Base-by-base conservation (phyloP, 1,284 basidiomycete species). In the Puccinia hordei region DNA sequence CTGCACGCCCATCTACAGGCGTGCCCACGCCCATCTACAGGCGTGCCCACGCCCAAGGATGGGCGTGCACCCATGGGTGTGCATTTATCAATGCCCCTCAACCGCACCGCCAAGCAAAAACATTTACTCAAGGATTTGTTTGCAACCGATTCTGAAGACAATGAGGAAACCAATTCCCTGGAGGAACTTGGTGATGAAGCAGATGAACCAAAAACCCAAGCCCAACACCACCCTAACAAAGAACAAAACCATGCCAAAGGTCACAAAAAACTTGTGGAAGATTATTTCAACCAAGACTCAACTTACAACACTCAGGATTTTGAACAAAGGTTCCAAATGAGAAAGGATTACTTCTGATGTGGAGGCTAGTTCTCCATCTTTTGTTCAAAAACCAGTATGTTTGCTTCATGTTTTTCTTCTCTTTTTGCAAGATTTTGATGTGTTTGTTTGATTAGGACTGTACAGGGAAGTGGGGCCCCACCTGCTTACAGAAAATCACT, bases 381-480 rank as follows among this genome's bases (percentile, higher is more conserved):
- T 68, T 68, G 33, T 68, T 35, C 57, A 61, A 61, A 4, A 30
- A 61, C 57, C 57, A 30, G 57, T 61, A 61, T 27, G 19, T 61
- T 61, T 61, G 30, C 6, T 35, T n/a, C n/a, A n/a, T n/a, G n/a
- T 61, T 61, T 17, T 61, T 61, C 30, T 61, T 6, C 9, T 53
- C 22, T 53, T 17, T 53, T 8, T 53, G 9, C 22, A 53, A 53
- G 51, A 8, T 53, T 17, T 17, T 53, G 51, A 53, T 53, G 22
- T 8, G 51, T 53, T 53, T n/a, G n/a, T 12, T 53, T 53, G 51
- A 17, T 12, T 17, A 68, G 65, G 65, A 68, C 44, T 5, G 6
- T n/a, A 41, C 35, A 41, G 65, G 65, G 33, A 38, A 68, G 35
- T 46, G 5, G 33, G 65, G 65, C 13, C 41, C 44, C 6, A 41